These are phyloP conservation scores for Populus hybrid DNA, from an alignment of 441 rosid species.

Conservation along the genomic window DNA sequence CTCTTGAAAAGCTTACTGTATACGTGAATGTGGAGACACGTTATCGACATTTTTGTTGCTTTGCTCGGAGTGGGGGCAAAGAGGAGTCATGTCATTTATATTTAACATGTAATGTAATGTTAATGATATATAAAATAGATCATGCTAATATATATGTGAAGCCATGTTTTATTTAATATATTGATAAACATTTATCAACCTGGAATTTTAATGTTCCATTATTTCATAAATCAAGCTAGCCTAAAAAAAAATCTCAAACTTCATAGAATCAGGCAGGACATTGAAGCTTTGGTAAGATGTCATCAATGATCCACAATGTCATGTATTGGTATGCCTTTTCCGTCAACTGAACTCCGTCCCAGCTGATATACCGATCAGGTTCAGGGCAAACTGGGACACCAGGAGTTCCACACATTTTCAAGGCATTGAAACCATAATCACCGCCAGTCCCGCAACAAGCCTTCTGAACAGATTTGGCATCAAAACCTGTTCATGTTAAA, in stretches of 20 bases:
- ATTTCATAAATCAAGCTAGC: background rate
- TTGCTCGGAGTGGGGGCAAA: too few relatives aligned
- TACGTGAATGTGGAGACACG: too few relatives aligned
- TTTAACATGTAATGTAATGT: background rate
- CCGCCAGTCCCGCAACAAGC: slow-evolving; percentile 44
- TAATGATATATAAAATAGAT: background rate
- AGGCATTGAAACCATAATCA: background rate
- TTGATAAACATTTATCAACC: background rate
- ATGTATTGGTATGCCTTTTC: background rate
- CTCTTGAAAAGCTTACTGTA: too few relatives aligned
- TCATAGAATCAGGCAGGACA: slow-evolving; percentile 12
- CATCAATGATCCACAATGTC: background rate
- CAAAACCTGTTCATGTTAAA: slow-evolving; percentile 22
- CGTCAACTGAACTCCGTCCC: slow-evolving; percentile 2
- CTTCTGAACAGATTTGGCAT: slow-evolving; percentile 25
- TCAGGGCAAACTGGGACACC: background rate
- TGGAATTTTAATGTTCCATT: too few relatives aligned
- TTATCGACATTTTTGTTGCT: too few relatives aligned
- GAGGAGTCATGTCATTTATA: background rate
- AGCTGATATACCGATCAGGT: background rate
- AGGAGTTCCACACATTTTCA: background rate
- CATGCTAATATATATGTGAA: background rate
- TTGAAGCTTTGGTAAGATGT: slow-evolving; percentile 23
- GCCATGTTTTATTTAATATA: background rate
- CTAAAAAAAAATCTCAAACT: too few relatives aligned